Percentiles rank a stretch among this genome's conserved stretches.
phyloP scores from a whole-genome alignment of 2,329 filamentous ascomycete genomes.

The Trichoderma gracile region DNA sequence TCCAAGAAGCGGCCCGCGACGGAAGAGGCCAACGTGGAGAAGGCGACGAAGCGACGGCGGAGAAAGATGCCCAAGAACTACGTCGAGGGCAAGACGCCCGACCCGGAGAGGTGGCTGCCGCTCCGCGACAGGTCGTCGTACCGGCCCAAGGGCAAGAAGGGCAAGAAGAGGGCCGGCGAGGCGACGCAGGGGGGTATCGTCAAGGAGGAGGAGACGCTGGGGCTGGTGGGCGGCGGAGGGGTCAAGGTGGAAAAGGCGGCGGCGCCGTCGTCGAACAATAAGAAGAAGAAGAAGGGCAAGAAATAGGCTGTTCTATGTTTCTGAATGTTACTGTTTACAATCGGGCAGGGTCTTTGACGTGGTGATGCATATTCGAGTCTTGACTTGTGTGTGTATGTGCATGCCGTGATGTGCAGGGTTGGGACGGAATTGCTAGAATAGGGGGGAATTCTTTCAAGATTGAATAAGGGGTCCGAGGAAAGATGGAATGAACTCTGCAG shows the following conservation, averaged over 20 bases:
- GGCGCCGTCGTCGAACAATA: conserved; percentile 49
- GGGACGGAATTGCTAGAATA: too few relatives aligned
- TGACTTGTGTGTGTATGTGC: too few relatives aligned
- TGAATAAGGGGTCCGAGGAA: too few relatives aligned
- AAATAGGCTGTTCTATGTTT: conserved; percentile 42
- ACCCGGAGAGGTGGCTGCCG: conserved; percentile 92
- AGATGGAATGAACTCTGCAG: too few relatives aligned
- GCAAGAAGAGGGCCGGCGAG: conserved; percentile 76
- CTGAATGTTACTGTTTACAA: too few relatives aligned
- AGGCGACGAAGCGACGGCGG: conserved; percentile 57
- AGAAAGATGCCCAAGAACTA: conserved; percentile 70
- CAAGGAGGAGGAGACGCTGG: conserved; percentile 68
- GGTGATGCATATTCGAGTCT: too few relatives aligned
- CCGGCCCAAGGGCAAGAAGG: conserved; percentile 87
- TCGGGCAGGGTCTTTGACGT: background rate
- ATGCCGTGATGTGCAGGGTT: too few relatives aligned
- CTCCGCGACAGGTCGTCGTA: conserved; percentile 87
- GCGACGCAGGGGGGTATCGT: conserved; percentile 84
- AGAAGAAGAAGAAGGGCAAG: conserved; percentile 56
- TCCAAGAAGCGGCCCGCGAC: conserved; percentile 52
- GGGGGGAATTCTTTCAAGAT: too few relatives aligned
- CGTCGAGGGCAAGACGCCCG: conserved; percentile 75
- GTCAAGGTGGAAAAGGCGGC: conserved; percentile 64
- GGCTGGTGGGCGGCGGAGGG: conserved; percentile 63
- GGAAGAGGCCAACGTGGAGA: conserved; percentile 38